Evolutionary conservation across 2,329 filamentous ascomycete species (phyloP).

Genomic region (Teratosphaeria destructans): DNA sequence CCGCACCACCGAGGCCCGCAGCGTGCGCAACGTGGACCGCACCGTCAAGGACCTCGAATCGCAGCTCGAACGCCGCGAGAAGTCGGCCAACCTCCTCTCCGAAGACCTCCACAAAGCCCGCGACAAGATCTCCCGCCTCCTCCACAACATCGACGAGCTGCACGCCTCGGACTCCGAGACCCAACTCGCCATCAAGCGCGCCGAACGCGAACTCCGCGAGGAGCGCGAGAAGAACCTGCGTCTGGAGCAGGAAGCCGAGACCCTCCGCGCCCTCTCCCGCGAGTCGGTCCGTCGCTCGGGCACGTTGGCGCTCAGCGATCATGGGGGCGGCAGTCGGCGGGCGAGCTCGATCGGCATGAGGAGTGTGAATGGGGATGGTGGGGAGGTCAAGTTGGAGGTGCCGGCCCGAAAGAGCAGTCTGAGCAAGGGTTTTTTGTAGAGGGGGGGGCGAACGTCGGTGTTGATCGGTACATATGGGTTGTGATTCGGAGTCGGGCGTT

Average conservation of each 20-base stretch:
- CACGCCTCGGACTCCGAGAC: slow-evolving; percentile 75
- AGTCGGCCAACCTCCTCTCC: slow-evolving; percentile 64
- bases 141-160: slow-evolving; percentile 85
- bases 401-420: slow-evolving; percentile 34
- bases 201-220: slow-evolving; percentile 81
- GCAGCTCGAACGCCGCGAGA: slow-evolving; percentile 88
- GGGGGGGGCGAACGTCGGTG: slow-evolving; percentile 7
- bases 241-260: slow-evolving; percentile 81
- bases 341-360: slow-evolving; percentile 32
- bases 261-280: slow-evolving; percentile 60
- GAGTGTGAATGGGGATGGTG: slow-evolving; percentile 20
- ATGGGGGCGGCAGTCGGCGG: slow-evolving; percentile 32
- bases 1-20: slow-evolving; percentile 71
- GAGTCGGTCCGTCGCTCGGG: slow-evolving; percentile 36
- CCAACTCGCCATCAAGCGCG: slow-evolving; percentile 71
- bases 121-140: slow-evolving; percentile 82
- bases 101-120: slow-evolving; percentile 79
- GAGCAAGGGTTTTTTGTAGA: slow-evolving; percentile 42
- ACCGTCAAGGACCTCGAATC: slow-evolving; percentile 85
- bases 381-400: slow-evolving; percentile 27
- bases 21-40: slow-evolving; percentile 84
- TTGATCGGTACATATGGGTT: background rate
- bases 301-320: slow-evolving; percentile 32
- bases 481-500: slow-evolving; percentile 9
- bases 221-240: slow-evolving; percentile 71